phyloP scores from a whole-genome alignment of 2,329 filamentous ascomycete genomes.

The Venturiaceae sp. region DNA sequence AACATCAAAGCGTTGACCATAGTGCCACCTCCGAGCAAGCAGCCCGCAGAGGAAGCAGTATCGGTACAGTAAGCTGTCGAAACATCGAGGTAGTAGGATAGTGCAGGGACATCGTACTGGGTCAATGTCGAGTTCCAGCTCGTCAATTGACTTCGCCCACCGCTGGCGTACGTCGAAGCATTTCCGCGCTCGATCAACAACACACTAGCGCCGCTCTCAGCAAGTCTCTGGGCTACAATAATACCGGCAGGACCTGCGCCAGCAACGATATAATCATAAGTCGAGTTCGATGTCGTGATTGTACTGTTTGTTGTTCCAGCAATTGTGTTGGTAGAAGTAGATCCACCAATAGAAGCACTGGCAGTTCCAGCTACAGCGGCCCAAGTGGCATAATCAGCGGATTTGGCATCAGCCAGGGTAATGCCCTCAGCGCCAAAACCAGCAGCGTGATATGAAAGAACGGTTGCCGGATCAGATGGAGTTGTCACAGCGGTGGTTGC shows the following conservation, averaged over 20 bases:
- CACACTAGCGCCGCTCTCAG: constrained; percentile 39
- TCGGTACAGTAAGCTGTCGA: constrained; percentile 30
- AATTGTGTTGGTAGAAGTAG: neutral
- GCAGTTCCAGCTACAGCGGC: neutral
- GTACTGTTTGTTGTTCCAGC: constrained; percentile 13
- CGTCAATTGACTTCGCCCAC: constrained; percentile 18
- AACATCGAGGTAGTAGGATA: constrained; percentile 42
- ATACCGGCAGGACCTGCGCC: constrained; percentile 45
- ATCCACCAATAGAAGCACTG: neutral
- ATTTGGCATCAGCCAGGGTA: neutral
- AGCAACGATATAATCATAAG: constrained; percentile 31
- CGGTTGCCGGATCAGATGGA: neutral
- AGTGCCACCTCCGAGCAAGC: constrained; percentile 41
- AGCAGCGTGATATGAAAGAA: neutral
- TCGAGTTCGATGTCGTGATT: constrained; percentile 12
- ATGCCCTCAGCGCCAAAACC: neutral
- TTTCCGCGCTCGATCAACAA: constrained; percentile 43
- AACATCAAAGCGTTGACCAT: constrained; percentile 46
- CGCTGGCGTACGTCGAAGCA: constrained; percentile 29
- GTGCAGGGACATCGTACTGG: constrained; percentile 43
- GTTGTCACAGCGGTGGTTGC: neutral
- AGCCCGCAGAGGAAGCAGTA: constrained; percentile 36
- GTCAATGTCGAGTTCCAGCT: constrained; percentile 33
- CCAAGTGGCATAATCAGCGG: neutral
- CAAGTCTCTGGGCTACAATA: constrained; percentile 41